Base-by-base conservation (phyloP, 305 asterid genomes). In the Fraxinus floribunda region DNA sequence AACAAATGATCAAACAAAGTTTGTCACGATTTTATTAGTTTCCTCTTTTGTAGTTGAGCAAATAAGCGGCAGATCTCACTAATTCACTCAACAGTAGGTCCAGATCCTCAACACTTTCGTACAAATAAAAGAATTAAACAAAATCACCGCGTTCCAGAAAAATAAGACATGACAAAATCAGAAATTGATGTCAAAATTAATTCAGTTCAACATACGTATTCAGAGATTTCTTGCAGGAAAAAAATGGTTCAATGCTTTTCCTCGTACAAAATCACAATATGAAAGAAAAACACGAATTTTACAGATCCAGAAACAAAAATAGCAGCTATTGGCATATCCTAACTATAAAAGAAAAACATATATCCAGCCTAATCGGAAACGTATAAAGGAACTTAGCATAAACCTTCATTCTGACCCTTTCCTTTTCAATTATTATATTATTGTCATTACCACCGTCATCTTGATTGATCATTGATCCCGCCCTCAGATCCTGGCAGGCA, bases 401-500 rank as follows among this genome's bases (percentile, higher is more conserved):
- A 66, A 9, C 35, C 34, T 66, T 26, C 16, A 66, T 10, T 66
- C 26, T n/a, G 68, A 57, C 18, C 68, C 68, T 57, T 57, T 38
- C 68, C 10, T n/a, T 57, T 18, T 57, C 68, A 57, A 66, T 66
- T 66, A 66, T 66, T 66, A 24, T 66, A 70, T 46, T 66, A 68
- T 55, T 62, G 5, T 66, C 62, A 71, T 34, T 60, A 24, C 73
- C 73, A 26, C 36, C 78, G 39, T 79, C 78, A 46, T 79, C 80
- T 77, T 29, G 57, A 26, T 22, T 52, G 66, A 64, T 41, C 77
- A 52, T 36, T 1, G 46, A 35, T 24, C 75, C 20, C 38, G n/a
- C 5, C 38, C 30, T 95, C 93, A 93, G 74, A 83, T 91, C 91
- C 97, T 88, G 55, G 90, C 83, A 29, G 88, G 86, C 49, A 88